Conservation (phyloP, 495 filamentous ascomycete genomes). For the Astrothelium subdiscretum region DNA sequence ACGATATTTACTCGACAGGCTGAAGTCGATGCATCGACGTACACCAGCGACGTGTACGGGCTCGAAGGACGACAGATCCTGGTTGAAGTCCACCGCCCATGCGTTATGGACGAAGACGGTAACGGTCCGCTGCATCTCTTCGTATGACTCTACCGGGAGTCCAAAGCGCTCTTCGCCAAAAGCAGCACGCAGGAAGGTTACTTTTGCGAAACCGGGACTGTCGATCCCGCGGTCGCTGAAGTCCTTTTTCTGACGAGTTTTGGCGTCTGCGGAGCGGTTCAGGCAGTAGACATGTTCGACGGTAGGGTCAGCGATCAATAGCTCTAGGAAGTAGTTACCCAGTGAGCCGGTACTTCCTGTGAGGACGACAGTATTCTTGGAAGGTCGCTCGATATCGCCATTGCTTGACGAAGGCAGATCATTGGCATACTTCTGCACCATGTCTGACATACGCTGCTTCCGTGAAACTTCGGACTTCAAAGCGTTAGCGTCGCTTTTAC, state of each 20-base stretch:
- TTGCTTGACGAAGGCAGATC: too few species aligned
- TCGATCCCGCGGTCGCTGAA: not conserved
- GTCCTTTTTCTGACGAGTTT: not conserved
- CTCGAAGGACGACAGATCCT: constrained; percentile 27
- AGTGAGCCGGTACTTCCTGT: constrained; percentile 10
- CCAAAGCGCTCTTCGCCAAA: constrained; percentile 14
- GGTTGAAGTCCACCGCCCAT: constrained; percentile 39
- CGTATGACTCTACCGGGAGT: constrained; percentile 12
- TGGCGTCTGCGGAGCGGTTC: constrained; percentile 4
- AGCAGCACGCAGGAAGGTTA: constrained; percentile 18
- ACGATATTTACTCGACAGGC: not conserved
- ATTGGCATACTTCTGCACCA: too few species aligned
- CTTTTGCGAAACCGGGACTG: not conserved
- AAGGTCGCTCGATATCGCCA: not conserved
- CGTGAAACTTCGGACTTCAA: too few species aligned
- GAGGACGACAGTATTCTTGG: constrained; percentile 8
- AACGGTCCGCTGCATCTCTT: constrained; percentile 6
- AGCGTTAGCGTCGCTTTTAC: too few species aligned
- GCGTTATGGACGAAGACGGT: constrained; percentile 36
- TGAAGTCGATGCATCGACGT: constrained; percentile 5
- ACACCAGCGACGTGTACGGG: constrained; percentile 4
- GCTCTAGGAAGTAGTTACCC: constrained; percentile 5
- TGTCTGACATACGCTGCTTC: too few species aligned
- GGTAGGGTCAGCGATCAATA: not conserved
- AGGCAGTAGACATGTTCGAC: constrained; percentile 11